Evolutionary conservation across 2,329 filamentous ascomycete genomes (phyloP).

Genomic region (Aphanocladium album): DNA sequence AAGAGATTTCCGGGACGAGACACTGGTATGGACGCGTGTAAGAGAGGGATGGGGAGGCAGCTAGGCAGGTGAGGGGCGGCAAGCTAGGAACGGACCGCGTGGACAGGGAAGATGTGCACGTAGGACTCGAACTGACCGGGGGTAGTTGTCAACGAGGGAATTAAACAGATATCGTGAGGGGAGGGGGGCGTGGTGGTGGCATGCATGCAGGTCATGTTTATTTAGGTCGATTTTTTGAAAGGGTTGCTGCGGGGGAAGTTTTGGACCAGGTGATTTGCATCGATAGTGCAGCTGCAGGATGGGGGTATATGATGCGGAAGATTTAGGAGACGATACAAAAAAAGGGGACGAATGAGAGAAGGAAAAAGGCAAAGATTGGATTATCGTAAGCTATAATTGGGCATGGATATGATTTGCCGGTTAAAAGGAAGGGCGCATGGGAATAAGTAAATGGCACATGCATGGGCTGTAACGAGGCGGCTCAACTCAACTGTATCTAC

Average conservation of each 20-base stretch:
- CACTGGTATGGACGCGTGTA: not conserved
- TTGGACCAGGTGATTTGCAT: not conserved
- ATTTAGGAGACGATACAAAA: no score
- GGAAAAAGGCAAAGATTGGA: not conserved
- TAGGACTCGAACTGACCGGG: not conserved
- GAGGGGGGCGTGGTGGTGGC: not conserved
- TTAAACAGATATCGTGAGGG: not conserved
- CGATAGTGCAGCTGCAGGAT: not conserved
- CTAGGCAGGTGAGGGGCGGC: not conserved
- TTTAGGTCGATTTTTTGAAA: not conserved
- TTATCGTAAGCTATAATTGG: not conserved
- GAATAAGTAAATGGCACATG: not conserved
- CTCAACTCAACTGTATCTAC: not conserved
- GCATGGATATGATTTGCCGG: not conserved
- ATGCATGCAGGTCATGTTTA: not conserved
- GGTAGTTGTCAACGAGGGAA: not conserved
- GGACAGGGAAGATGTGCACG: not conserved
- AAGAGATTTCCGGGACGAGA: not conserved
- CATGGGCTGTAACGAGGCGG: not conserved
- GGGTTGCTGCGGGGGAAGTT: not conserved
- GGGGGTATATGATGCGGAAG: not conserved
- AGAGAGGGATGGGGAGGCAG: not conserved
- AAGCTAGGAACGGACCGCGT: conserved; percentile 7
- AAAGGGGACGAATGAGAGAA: not conserved
- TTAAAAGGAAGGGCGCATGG: no score